Conservation (phyloP, 768 basidiomycete species). For the Podaxis rugospora region DNA sequence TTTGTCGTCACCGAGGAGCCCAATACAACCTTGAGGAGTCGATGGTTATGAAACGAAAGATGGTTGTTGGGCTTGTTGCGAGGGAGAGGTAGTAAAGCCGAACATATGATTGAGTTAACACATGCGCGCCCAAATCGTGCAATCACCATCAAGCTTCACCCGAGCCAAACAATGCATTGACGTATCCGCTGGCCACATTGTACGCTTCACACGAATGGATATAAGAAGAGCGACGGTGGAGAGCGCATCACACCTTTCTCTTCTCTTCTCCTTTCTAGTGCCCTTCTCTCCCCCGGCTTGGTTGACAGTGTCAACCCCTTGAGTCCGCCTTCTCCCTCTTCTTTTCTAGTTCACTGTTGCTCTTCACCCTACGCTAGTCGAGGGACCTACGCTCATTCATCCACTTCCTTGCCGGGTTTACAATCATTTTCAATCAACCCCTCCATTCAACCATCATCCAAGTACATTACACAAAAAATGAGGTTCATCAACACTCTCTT, state of each 20-base stretch:
- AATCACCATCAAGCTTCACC: not conserved
- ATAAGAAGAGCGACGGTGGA: not conserved
- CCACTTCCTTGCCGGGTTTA: not conserved
- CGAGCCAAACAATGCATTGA: too few species aligned
- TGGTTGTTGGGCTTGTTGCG: not conserved
- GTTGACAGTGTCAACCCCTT: constrained; percentile 4
- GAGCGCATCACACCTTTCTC: not conserved
- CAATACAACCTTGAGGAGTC: too few species aligned
- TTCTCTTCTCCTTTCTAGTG: not conserved
- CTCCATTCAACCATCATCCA: not conserved
- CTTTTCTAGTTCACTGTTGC: not conserved
- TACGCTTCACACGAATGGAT: not conserved
- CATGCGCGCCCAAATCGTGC: not conserved
- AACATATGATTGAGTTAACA: not conserved
- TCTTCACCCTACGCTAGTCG: constrained; percentile 4
- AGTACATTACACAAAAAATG: constrained; percentile 14
- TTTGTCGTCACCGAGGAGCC: too few species aligned
- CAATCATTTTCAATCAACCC: not conserved
- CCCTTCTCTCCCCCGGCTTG: not conserved
- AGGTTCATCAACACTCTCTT: constrained; percentile 18
- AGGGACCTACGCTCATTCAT: constrained; percentile 11
- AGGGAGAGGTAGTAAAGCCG: not conserved
- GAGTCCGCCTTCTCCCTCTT: not conserved
- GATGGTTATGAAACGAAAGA: not conserved
- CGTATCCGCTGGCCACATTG: not conserved